phyloP scores from a whole-genome alignment of 2,329 filamentous ascomycete species.

The Fulvia fulva region DNA sequence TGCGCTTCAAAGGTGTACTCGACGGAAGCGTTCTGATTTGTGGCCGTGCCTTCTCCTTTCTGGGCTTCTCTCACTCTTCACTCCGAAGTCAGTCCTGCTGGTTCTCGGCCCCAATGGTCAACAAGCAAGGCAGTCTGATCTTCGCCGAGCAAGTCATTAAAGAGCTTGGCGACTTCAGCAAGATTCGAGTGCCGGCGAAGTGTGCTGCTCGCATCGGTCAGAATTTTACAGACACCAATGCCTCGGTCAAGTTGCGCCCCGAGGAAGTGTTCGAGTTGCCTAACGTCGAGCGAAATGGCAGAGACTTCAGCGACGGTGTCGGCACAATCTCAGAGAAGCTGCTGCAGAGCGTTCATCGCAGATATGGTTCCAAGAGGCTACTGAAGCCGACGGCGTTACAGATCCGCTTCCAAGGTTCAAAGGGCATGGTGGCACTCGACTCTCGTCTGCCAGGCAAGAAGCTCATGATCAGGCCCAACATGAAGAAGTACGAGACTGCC shows the following conservation, averaged over 20 bases:
- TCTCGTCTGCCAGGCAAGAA: slow-evolving; percentile 53
- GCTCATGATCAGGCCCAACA: slow-evolving; percentile 65
- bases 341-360: slow-evolving; percentile 56
- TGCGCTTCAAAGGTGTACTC: slow-evolving; percentile 60
- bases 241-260: slow-evolving; percentile 50
- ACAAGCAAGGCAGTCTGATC: slow-evolving; percentile 29
- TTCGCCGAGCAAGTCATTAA: slow-evolving; percentile 41
- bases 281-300: slow-evolving; percentile 54
- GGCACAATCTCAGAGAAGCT: slow-evolving; percentile 66
- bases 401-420: slow-evolving; percentile 68
- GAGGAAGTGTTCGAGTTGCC: slow-evolving; percentile 37
- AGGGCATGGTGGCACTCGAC: slow-evolving; percentile 73
- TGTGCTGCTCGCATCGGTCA: slow-evolving; percentile 59
- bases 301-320: slow-evolving; percentile 74
- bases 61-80: slow-evolving; percentile 78
- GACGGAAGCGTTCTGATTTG: slow-evolving; percentile 59
- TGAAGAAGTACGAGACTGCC: slow-evolving; percentile 69
- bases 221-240: slow-evolving; percentile 72
- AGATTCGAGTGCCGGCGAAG: slow-evolving; percentile 53
- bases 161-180: slow-evolving; percentile 47
- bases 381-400: slow-evolving; percentile 64
- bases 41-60: slow-evolving; percentile 60
- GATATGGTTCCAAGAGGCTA: slow-evolving; percentile 46
- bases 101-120: slow-evolving; percentile 54
- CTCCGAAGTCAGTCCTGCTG: slow-evolving; percentile 67